Evolutionary conservation across 345 rosid genomes (phyloP), one percentile per base, ranked within the genome.

Genomic region (Angophora floribunda): DNA sequence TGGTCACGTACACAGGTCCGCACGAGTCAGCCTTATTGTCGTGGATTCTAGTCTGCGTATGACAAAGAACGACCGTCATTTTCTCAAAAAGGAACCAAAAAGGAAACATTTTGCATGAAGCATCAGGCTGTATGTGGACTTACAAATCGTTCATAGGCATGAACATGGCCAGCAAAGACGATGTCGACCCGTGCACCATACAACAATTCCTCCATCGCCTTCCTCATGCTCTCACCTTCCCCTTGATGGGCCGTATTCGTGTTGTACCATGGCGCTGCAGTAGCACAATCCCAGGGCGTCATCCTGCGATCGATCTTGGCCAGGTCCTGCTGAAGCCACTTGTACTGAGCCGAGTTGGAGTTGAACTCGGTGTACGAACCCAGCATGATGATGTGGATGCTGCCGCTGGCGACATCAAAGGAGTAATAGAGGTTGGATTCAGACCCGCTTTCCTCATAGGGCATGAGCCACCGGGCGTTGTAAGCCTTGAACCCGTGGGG

Each of bases 241-340:
- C 99, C 98, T 90, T 95, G 95, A 88, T 96, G 99, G 2, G 99
- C 99, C 51, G 79, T 52, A 85, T 97, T 96, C 6, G 98, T 96
- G 49, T 94, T 96, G 89, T 97, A 96, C 99, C 99, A 97, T 1
- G 99, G 99, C 1, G 96, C 98, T 97, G 99, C 85, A 97, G 9
- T 52, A 96, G 85, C 89, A 92, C 98, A 22, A 96, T 47, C 92
- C 99, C 99, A 96, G n/a, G 98, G 98, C 61, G 99, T 96, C 79
- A 12, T 93, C 86, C 89, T 88, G 87, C 99, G 90, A 82, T 97
- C 94, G 22, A 96, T 91, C 90, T 87, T 91, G 10, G 87, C 92
- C 92, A 97, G 88, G 86, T 97, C 99, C 9, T 87, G 90, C 30
- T 88, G 88, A 8, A 97, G 96, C 98, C 99, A 97, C 89, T 82